Percentiles rank a stretch among this genome's conserved stretches.
These are phyloP conservation scores for Fraxinus floribunda DNA, from an alignment of 305 asterid genomes.

Conservation along the genomic window DNA sequence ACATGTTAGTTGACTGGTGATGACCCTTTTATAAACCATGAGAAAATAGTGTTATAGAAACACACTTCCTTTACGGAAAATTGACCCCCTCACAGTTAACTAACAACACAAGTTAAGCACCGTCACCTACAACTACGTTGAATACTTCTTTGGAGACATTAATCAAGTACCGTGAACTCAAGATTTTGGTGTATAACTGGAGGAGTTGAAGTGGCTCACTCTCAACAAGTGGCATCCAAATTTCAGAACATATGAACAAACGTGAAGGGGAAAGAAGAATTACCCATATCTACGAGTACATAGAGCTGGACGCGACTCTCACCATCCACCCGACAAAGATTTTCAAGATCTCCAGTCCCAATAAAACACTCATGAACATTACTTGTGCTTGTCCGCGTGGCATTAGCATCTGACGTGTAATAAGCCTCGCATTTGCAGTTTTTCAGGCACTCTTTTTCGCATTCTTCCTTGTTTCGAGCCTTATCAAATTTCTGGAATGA, in stretches of 20 bases:
- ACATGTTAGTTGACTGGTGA: background rate
- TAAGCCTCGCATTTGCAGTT: background rate
- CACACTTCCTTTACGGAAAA: too few relatives aligned
- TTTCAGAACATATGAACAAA: background rate
- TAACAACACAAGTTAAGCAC: too few relatives aligned
- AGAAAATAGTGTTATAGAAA: too few relatives aligned
- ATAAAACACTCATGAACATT: too few relatives aligned
- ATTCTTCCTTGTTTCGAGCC: background rate
- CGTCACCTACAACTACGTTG: too few relatives aligned
- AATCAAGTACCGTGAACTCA: background rate
- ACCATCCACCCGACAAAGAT: conserved; percentile 19
- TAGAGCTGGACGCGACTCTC: conserved; percentile 8
- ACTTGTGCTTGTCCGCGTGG: too few relatives aligned
- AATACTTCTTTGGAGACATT: background rate
- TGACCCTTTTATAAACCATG: too few relatives aligned
- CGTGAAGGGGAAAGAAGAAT: background rate
- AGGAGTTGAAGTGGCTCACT: background rate
- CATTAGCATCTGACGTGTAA: background rate
- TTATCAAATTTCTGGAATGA: background rate
- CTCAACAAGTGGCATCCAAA: background rate
- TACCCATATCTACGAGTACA: conserved; percentile 33
- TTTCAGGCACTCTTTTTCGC: conserved; percentile 1
- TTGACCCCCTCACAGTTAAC: background rate
- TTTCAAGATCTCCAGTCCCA: conserved; percentile 22
- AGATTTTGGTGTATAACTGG: background rate